Evolutionary conservation across 2,329 filamentous ascomycete genomes (phyloP).

Genomic region (Ascochyta pisi): DNA sequence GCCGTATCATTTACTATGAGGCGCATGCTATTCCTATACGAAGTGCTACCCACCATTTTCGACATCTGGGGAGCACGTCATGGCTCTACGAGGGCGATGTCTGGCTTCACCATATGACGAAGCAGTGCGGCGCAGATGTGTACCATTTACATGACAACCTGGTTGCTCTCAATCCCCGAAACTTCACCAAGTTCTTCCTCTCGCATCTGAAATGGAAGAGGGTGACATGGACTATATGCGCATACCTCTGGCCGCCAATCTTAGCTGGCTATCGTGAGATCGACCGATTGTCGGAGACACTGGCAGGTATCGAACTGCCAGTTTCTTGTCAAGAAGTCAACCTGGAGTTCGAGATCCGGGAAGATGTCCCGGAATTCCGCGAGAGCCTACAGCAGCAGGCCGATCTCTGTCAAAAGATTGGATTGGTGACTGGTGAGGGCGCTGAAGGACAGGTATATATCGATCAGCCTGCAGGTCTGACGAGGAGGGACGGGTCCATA

Average conservation of each 20-base stretch:
- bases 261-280: constrained; percentile 15
- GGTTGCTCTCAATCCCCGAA: not conserved
- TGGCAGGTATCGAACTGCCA: constrained; percentile 20
- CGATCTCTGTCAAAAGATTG: constrained; percentile 11
- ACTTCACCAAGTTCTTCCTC: constrained; percentile 20
- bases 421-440: not conserved
- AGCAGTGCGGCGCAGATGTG: constrained; percentile 26
- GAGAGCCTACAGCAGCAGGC: constrained; percentile 14
- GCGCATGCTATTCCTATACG: constrained; percentile 45
- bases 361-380: constrained; percentile 16
- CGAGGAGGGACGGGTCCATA: constrained; percentile 14
- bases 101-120: constrained; percentile 29
- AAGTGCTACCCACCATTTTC: constrained; percentile 36
- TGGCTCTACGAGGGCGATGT: constrained; percentile 20
- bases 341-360: constrained; percentile 30
- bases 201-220: constrained; percentile 31
- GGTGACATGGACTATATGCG: constrained; percentile 33
- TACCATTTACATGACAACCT: constrained; percentile 34
- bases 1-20: constrained; percentile 50
- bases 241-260: constrained; percentile 16
- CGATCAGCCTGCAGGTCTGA: constrained; percentile 1
- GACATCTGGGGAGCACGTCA: constrained; percentile 10
- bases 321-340: constrained; percentile 33
- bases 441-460: not conserved
- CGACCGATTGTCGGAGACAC: constrained; percentile 3